These are phyloP conservation scores for Chaetomium sp. DNA, from an alignment of 2,329 filamentous ascomycete genomes.

Conservation along the genomic window DNA sequence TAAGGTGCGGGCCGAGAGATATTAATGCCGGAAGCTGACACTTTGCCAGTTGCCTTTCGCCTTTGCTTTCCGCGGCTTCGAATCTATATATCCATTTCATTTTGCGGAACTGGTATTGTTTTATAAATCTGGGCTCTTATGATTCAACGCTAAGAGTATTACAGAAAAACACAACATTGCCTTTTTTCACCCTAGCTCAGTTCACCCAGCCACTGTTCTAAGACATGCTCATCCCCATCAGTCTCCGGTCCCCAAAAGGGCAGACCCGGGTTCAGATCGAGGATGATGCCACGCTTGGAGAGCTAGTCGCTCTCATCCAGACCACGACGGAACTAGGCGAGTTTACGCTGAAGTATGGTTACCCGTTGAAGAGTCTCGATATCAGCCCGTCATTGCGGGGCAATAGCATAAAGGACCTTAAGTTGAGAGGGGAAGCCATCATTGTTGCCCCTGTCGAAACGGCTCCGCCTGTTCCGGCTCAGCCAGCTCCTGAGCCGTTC, in stretches of 20 bases:
- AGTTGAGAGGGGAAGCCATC: slow-evolving; percentile 44
- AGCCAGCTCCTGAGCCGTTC: slow-evolving; percentile 23
- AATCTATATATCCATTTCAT: background rate
- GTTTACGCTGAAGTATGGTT: slow-evolving; percentile 79
- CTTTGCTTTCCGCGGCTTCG: background rate
- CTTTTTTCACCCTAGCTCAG: background rate
- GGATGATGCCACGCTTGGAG: slow-evolving; percentile 58
- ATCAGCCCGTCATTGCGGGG: slow-evolving; percentile 40
- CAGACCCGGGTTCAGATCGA: slow-evolving; percentile 63
- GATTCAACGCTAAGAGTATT: no score
- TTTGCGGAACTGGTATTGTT: no score
- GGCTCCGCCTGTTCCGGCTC: slow-evolving; percentile 12
- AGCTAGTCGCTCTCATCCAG: slow-evolving; percentile 55
- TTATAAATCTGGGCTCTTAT: no score
- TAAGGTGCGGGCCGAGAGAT: background rate
- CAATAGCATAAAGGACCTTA: slow-evolving; percentile 42
- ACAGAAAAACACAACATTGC: no score
- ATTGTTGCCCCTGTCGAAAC: slow-evolving; percentile 41
- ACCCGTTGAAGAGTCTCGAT: slow-evolving; percentile 66
- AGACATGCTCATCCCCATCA: slow-evolving; percentile 55
- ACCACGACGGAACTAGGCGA: slow-evolving; percentile 56
- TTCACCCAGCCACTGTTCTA: background rate
- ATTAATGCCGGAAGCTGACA: background rate
- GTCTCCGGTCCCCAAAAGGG: slow-evolving; percentile 68
- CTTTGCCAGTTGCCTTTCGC: background rate